Evolutionary conservation across 768 basidiomycete species (phyloP).

Genomic region (Paxillus ammoniavirescens): DNA sequence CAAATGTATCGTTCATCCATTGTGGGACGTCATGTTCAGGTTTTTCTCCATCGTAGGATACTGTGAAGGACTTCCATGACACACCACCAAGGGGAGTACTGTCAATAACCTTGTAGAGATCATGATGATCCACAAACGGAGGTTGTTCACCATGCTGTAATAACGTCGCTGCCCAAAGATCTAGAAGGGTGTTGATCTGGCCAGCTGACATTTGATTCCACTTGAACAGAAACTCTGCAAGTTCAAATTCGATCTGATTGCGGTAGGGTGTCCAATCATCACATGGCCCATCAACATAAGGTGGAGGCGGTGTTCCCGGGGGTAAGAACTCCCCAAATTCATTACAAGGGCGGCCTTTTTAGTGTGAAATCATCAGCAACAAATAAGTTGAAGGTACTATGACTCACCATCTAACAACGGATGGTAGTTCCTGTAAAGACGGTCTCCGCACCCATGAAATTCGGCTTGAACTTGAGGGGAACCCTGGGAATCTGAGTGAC

Average conservation of each 20-base stretch:
- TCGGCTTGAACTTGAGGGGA: too few species aligned
- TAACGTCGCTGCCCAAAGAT: slow-evolving; percentile 17
- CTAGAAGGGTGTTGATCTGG: slow-evolving; percentile 18
- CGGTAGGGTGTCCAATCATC: slow-evolving; percentile 19
- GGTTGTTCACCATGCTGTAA: not conserved
- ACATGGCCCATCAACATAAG: not conserved
- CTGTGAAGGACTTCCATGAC: slow-evolving; percentile 26
- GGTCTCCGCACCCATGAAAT: not conserved
- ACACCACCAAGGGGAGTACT: slow-evolving; percentile 21
- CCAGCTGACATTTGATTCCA: slow-evolving; percentile 17
- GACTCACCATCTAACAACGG: not conserved
- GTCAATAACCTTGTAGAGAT: slow-evolving; percentile 27
- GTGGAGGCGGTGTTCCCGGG: not conserved
- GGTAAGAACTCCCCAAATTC: not conserved
- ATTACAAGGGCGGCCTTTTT: not conserved
- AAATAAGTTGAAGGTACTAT: not conserved
- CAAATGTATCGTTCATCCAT: too few species aligned
- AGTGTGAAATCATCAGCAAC: not conserved
- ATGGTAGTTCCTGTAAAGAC: not conserved
- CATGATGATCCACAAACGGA: slow-evolving; percentile 20
- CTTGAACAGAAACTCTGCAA: slow-evolving; percentile 20
- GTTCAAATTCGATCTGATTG: slow-evolving; percentile 14
- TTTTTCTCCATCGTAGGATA: slow-evolving; percentile 10
- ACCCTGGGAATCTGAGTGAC: not conserved
- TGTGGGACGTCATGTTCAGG: too few species aligned